phyloP scores from a whole-genome alignment of 2,329 filamentous ascomycete species.

The Aspergillus sp. region DNA sequence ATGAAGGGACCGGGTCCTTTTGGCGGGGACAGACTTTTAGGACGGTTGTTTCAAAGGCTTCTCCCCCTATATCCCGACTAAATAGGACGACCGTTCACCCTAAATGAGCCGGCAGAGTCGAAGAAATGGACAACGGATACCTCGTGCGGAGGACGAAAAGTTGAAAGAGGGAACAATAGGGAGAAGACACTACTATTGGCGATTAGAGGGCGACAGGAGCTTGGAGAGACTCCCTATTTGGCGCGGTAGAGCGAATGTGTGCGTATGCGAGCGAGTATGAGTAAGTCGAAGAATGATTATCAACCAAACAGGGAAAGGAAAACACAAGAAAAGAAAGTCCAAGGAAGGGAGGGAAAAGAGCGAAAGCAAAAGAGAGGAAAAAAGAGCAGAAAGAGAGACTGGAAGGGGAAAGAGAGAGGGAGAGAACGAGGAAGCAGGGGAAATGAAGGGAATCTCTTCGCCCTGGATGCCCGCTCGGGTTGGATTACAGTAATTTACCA shows the following conservation, averaged over 20 bases:
- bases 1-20: not conserved
- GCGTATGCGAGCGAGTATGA: not conserved
- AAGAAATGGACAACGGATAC: not conserved
- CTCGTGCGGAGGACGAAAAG: not conserved
- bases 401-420: constrained; percentile 4
- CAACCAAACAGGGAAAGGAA: not conserved
- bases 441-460: constrained; percentile 3
- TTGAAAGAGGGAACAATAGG: not conserved
- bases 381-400: not conserved
- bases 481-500: not conserved
- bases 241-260: not conserved
- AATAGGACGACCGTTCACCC: not conserved
- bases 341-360: constrained; percentile 2
- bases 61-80: not conserved
- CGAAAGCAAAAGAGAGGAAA: constrained; percentile 1
- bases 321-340: not conserved
- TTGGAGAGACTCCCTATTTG: too few relatives aligned
- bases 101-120: not conserved
- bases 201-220: too few relatives aligned
- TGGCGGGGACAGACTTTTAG: constrained; percentile 2
- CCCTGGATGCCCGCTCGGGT: too few relatives aligned
- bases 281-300: not conserved
- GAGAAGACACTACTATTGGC: not conserved
- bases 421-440: constrained; percentile 2
- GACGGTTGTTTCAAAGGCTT: constrained; percentile 1